Evolutionary conservation across 805 yeast species (phyloP).

Genomic region (Myxozyma udenii): DNA sequence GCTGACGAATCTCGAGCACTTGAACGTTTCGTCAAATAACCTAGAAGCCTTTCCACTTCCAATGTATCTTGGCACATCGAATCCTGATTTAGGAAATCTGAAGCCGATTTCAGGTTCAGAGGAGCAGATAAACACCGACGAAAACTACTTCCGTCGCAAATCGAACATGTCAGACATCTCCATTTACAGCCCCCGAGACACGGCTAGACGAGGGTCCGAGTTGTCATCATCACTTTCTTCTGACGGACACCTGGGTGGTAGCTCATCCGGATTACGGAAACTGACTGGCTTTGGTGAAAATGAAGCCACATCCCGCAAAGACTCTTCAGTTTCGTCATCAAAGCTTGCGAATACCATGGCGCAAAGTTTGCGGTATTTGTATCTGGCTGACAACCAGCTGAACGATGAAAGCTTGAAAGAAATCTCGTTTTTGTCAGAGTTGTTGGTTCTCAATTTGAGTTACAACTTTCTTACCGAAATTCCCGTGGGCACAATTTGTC

Average conservation of each 20-base stretch:
- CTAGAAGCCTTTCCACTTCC: constrained; percentile 54
- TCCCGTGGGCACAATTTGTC: constrained; percentile 65
- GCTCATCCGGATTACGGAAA: not conserved
- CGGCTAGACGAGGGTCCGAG: not conserved
- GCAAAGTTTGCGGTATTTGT: constrained; percentile 53
- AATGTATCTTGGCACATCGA: constrained; percentile 7
- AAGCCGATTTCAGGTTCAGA: constrained; percentile 20
- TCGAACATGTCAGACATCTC: constrained; percentile 20
- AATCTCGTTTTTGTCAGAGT: constrained; percentile 55
- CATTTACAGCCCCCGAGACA: constrained; percentile 12
- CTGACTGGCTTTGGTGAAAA: not conserved
- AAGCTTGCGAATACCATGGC: constrained; percentile 39
- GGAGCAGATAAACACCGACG: constrained; percentile 1
- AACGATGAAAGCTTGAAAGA: constrained; percentile 72
- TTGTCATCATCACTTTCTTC: constrained; percentile 5
- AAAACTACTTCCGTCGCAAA: constrained; percentile 4
- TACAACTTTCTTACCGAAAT: constrained; percentile 83
- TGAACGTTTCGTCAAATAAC: constrained; percentile 74
- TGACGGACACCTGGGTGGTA: not conserved
- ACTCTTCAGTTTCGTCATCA: constrained; percentile 18
- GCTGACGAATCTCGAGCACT: constrained; percentile 50
- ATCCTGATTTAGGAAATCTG: constrained; percentile 2
- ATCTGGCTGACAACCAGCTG: constrained; percentile 79
- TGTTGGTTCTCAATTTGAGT: constrained; percentile 67
- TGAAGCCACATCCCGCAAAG: constrained; percentile 12